These are phyloP conservation scores for Wickerhamiella pararugosa DNA, from an alignment of 1,139 yeast genomes.

Conservation along the genomic window DNA sequence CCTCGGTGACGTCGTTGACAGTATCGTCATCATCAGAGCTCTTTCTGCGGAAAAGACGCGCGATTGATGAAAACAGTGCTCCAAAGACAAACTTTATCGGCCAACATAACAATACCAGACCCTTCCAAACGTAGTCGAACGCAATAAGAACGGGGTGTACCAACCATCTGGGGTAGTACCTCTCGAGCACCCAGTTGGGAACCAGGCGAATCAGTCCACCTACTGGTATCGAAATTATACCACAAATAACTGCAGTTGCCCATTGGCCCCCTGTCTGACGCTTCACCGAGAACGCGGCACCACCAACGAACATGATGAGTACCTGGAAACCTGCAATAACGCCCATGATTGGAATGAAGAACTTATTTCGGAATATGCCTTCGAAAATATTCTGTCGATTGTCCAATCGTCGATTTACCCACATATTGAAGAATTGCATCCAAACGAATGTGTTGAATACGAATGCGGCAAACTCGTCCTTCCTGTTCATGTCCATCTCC, in stretches of 20 bases:
- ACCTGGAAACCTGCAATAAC: conserved; percentile 76
- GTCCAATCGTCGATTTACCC: conserved; percentile 82
- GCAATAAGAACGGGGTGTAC: conserved; percentile 35
- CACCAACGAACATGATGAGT: conserved; percentile 91
- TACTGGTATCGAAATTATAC: conserved; percentile 65
- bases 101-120: conserved; percentile 26
- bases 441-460: conserved; percentile 94
- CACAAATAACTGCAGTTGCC: conserved; percentile 80
- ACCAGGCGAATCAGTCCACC: conserved; percentile 61
- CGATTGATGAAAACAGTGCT: conserved; percentile 15
- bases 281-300: conserved; percentile 77
- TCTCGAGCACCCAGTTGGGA: conserved; percentile 68
- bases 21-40: conserved; percentile 18
- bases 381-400: conserved; percentile 78
- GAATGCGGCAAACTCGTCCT: conserved; percentile 57
- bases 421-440: conserved; percentile 89
- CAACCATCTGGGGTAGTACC: conserved; percentile 49
- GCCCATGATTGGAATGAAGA: conserved; percentile 53
- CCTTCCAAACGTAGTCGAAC: conserved; percentile 11
- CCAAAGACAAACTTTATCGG: conserved; percentile 25
- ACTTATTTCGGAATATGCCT: conserved; percentile 68
- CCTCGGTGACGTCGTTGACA: conserved; percentile 6
- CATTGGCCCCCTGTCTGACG: conserved; percentile 75
- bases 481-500: conserved; percentile 31
- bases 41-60: conserved; percentile 15